phyloP scores from a whole-genome alignment of 768 basidiomycete genomes.

The Panaeolus cyanescens region DNA sequence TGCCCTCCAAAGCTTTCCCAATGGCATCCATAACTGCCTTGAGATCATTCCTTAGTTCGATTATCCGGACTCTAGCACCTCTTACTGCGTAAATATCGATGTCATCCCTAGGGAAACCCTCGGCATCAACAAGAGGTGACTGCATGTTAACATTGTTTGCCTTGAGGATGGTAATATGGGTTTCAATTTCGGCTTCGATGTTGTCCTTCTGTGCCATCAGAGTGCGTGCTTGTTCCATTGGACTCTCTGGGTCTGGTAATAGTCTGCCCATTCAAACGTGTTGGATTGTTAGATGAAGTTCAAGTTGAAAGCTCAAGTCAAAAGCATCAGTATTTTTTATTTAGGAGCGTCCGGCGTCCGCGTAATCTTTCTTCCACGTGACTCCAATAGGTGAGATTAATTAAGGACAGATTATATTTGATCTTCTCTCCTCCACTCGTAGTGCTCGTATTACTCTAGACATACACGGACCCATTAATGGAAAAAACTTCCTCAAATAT shows the following conservation, averaged over 20 bases:
- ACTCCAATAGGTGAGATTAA: background rate
- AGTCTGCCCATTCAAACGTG: constrained; percentile 44
- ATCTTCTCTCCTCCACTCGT: background rate
- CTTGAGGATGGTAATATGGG: constrained; percentile 62
- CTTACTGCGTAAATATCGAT: constrained; percentile 84
- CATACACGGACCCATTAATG: background rate
- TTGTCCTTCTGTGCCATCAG: constrained; percentile 70
- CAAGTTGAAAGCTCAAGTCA: background rate
- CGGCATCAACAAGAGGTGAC: constrained; percentile 77
- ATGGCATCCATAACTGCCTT: constrained; percentile 65
- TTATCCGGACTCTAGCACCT: constrained; percentile 73
- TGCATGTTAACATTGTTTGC: constrained; percentile 65
- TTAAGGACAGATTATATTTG: background rate
- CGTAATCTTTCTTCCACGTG: background rate
- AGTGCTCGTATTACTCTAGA: background rate
- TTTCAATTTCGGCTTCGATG: constrained; percentile 72
- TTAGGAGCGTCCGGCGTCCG: background rate
- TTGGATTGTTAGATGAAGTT: background rate
- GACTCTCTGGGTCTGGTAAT: constrained; percentile 43
- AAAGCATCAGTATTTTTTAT: background rate
- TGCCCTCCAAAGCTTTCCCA: constrained; percentile 63
- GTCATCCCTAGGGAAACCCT: constrained; percentile 89
- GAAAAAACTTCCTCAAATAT: background rate
- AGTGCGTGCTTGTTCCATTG: constrained; percentile 58
- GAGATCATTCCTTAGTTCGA: constrained; percentile 81